These are phyloP conservation scores for Protomyces inundatus DNA, from an alignment of 1,139 yeast genomes.

Conservation along the genomic window DNA sequence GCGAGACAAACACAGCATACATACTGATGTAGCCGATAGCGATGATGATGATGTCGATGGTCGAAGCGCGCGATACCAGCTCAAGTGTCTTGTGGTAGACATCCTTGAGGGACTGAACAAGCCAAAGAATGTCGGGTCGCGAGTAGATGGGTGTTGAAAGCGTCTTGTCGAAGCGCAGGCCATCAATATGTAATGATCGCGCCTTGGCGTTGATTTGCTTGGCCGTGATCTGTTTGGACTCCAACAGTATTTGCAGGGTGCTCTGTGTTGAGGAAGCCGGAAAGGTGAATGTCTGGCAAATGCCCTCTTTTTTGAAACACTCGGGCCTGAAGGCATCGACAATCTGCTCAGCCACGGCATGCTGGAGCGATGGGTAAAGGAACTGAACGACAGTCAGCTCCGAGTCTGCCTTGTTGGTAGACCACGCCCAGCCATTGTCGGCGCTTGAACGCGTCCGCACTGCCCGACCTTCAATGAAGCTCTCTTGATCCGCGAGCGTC, in stretches of 20 bases:
- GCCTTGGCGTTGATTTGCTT: neutral
- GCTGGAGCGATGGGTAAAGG: conserved; percentile 10
- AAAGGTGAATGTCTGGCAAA: conserved; percentile 8
- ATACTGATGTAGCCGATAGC: conserved; percentile 81
- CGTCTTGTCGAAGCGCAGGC: conserved; percentile 12
- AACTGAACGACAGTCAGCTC: conserved; percentile 20
- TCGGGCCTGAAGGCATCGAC: conserved; percentile 1
- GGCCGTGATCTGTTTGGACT: neutral
- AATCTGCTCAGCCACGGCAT: neutral
- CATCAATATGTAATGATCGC: conserved; percentile 4
- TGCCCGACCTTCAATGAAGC: conserved; percentile 11
- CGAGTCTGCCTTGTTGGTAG: conserved; percentile 10
- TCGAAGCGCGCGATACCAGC: conserved; percentile 59
- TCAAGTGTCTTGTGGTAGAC: conserved; percentile 23
- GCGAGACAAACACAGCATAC: conserved; percentile 75
- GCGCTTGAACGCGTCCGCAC: neutral
- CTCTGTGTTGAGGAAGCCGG: conserved; percentile 19
- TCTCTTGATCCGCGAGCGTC: conserved; percentile 8
- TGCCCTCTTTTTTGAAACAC: conserved; percentile 1
- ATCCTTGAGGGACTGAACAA: conserved; percentile 18
- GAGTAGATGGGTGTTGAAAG: conserved; percentile 5
- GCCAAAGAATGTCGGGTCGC: conserved; percentile 21
- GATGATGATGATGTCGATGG: conserved; percentile 76
- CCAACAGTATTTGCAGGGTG: conserved; percentile 8
- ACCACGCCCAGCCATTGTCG: neutral